phyloP scores from a whole-genome alignment of 139 green algal species.

The Chlamydomonas urium region DNA sequence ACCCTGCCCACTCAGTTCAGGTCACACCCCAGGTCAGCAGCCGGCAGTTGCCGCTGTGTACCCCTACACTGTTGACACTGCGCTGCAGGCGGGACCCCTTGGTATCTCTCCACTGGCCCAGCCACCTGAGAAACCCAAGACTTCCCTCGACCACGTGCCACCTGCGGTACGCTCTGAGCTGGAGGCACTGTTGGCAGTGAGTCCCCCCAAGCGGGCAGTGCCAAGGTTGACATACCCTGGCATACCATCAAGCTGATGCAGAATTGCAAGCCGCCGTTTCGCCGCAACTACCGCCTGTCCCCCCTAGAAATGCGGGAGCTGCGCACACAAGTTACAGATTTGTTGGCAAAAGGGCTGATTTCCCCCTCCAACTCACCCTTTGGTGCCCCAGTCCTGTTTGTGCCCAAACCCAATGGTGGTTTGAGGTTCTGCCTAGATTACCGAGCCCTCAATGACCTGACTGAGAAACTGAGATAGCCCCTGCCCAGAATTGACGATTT shows the following conservation, averaged over 20 bases:
- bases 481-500: constrained; percentile 57
- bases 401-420: constrained; percentile 48
- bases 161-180: too few species aligned
- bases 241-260: too few species aligned
- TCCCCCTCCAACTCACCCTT: constrained; percentile 21
- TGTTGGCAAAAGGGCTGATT: constrained; percentile 1
- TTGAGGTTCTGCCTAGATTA: constrained; percentile 48
- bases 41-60: too few species aligned
- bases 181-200: too few species aligned
- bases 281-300: neutral
- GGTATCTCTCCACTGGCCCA: too few species aligned
- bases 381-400: constrained; percentile 38
- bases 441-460: constrained; percentile 24
- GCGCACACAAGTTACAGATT: neutral
- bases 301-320: neutral
- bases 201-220: constrained; percentile 1
- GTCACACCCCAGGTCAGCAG: too few species aligned
- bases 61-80: too few species aligned
- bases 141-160: too few species aligned
- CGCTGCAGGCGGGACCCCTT: too few species aligned
- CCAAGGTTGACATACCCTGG: neutral
- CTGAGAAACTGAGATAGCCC: constrained; percentile 21
- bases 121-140: too few species aligned
- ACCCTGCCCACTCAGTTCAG: too few species aligned
- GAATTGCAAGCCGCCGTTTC: neutral